phyloP scores from a whole-genome alignment of 2,329 filamentous ascomycete species.

The Knoxdaviesia proteae region DNA sequence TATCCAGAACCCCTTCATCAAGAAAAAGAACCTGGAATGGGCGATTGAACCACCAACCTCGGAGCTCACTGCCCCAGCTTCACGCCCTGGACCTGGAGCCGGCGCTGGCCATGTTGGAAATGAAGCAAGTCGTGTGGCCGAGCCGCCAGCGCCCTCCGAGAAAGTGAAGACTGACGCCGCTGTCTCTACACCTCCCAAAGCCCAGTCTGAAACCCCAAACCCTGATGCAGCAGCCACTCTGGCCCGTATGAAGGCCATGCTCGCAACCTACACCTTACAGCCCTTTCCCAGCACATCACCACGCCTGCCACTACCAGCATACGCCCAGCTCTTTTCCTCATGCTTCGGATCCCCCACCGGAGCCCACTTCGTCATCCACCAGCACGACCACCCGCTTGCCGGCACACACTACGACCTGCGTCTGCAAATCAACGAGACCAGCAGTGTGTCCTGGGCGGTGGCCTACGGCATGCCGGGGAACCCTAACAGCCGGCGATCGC shows the following conservation, averaged over 20 bases:
- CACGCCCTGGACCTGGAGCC: no score
- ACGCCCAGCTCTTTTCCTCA: constrained; percentile 16
- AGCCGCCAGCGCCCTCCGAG: no score
- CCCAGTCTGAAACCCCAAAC: constrained; percentile 1
- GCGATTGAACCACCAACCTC: constrained; percentile 9
- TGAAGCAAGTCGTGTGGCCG: no score
- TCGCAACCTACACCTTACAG: constrained; percentile 10
- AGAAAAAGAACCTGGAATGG: constrained; percentile 24
- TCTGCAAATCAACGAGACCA: constrained; percentile 46
- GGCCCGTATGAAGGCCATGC: constrained; percentile 14
- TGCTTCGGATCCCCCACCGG: constrained; percentile 13
- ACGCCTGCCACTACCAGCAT: constrained; percentile 14
- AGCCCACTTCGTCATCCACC: constrained; percentile 47
- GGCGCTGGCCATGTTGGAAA: no score
- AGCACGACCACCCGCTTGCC: constrained; percentile 52
- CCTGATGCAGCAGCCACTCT: constrained; percentile 15
- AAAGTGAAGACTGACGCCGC: background rate
- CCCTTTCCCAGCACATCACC: constrained; percentile 9
- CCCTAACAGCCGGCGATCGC: constrained; percentile 29
- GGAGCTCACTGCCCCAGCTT: background rate
- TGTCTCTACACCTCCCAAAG: background rate
- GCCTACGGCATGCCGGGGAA: constrained; percentile 42
- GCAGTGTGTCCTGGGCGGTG: constrained; percentile 42
- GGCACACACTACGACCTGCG: constrained; percentile 50
- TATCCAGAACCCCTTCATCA: constrained; percentile 24